Conservation (phyloP, 2,329 filamentous ascomycete genomes). For the Microcera coccophila region DNA sequence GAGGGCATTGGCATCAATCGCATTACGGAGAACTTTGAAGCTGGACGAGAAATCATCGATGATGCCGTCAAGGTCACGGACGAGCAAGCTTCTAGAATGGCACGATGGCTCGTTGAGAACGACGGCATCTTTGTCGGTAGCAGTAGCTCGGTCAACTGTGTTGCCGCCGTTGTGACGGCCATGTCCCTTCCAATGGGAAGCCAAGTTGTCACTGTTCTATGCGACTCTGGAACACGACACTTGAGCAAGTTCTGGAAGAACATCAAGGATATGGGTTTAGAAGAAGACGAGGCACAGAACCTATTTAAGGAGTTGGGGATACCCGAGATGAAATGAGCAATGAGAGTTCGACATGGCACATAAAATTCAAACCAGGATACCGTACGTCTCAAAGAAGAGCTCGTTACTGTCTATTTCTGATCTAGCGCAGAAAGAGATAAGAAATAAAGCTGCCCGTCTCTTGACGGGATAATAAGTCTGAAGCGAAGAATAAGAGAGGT, state of each 20-base stretch:
- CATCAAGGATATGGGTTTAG: constrained; percentile 64
- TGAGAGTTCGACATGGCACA: not conserved
- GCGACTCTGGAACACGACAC: constrained; percentile 78
- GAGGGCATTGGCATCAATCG: constrained; percentile 96
- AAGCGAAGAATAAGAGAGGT: constrained; percentile 11
- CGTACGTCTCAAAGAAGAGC: not conserved
- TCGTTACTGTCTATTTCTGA: not conserved
- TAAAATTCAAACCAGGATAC: not conserved
- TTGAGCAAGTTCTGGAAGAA: constrained; percentile 81
- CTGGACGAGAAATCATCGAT: constrained; percentile 78
- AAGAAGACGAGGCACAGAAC: constrained; percentile 41
- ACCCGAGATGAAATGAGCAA: constrained; percentile 10
- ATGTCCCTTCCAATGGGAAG: constrained; percentile 58
- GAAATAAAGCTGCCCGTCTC: not conserved
- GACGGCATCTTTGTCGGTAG: constrained; percentile 94
- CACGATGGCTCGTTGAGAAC: constrained; percentile 91
- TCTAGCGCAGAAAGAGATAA: not conserved
- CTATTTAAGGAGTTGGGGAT: constrained; percentile 51
- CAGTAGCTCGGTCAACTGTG: constrained; percentile 95
- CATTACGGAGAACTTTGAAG: constrained; percentile 89
- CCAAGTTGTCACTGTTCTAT: constrained; percentile 76
- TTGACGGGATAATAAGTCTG: not conserved
- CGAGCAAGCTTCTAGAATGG: constrained; percentile 86
- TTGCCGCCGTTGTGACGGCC: constrained; percentile 68
- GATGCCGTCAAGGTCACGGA: constrained; percentile 88